Base-by-base conservation (phyloP, 768 basidiomycete species). In the Hirschioporus abietinus region DNA sequence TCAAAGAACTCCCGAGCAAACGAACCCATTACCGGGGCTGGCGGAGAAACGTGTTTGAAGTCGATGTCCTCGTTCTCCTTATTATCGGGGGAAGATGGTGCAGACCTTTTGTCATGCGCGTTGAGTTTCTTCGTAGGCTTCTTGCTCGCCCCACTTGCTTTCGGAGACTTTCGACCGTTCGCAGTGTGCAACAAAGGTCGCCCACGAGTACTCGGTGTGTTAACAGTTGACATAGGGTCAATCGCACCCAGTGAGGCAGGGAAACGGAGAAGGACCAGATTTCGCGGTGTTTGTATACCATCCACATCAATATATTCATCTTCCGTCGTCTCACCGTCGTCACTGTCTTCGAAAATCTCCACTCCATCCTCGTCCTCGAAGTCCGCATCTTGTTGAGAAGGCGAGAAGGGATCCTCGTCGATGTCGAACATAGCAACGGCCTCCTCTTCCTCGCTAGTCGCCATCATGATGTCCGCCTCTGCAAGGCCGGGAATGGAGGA, bases 261-360 rank as follows among this genome's bases (percentile, higher is more conserved):
- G 69, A 87, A 83, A 71, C 80, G 84, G 79, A 92, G 90, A 60
- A 90, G 79, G 67, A 81, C 79, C 86, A 92, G 89, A 25, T 90
- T 89, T 65, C 86, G 86, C n/a, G 86, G 85, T 66, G 91, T 93
- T 27, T 88, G 89, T 7, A 91, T 79, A 65, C 88, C 86, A 67
- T 87, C 84, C 9, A 86, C 83, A 65, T 89, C 90, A n/a, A 93
- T 87, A 63, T 93, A 86, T 68, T 94, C 91, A 68, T 92, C 90
- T 72, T 93, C 92, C 1, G 92, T 93, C 3, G 91, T 91, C 69
- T 92, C 89, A 1, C 91, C 90, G 7, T 86, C 88, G 66, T 79
- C 84, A 52, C 82, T 85, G 63, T 76, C 73, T n/a, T 72, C 72
- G 58, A 74, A 74, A 35, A 72, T 66, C 59, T 74, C 71, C 25